Conservation (phyloP, 495 filamentous ascomycete genomes). For the Friedmanniomyces endolithicus region DNA sequence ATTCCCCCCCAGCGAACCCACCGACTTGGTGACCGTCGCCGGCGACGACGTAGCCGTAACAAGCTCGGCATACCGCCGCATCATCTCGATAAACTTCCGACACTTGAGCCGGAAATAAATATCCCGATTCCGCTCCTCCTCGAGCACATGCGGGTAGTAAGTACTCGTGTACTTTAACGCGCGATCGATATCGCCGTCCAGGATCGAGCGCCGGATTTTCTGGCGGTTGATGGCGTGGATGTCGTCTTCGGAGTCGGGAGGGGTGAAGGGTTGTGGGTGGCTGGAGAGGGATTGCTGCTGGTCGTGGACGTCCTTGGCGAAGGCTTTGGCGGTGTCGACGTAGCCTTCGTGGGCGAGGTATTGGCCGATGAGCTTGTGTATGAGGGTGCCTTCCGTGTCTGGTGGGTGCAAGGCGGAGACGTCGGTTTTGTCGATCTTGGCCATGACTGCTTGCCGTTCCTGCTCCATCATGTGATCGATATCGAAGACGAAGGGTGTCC, state of each 20-base stretch:
- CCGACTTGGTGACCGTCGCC: constrained; percentile 1
- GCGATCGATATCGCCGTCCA: constrained; percentile 86
- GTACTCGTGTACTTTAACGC: constrained; percentile 68
- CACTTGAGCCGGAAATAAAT: constrained; percentile 86
- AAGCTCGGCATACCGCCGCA: constrained; percentile 63
- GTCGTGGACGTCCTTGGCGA: constrained; percentile 61
- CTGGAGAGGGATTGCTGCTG: constrained; percentile 42
- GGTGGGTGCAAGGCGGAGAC: constrained; percentile 49
- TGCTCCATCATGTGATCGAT: constrained; percentile 78
- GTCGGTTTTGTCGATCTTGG: constrained; percentile 42
- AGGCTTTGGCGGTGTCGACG: constrained; percentile 83
- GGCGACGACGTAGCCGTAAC: constrained; percentile 31
- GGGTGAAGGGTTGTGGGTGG: constrained; percentile 39
- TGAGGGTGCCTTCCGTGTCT: constrained; percentile 59
- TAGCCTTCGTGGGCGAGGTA: constrained; percentile 93
- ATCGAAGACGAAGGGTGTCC: constrained; percentile 78
- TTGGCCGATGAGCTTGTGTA: constrained; percentile 75
- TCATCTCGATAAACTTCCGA: constrained; percentile 93
- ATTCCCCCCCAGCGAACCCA: constrained; percentile 21
- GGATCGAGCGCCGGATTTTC: constrained; percentile 73
- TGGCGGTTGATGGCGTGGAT: constrained; percentile 79
- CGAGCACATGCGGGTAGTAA: constrained; percentile 70
- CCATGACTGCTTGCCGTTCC: constrained; percentile 47
- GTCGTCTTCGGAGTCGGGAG: constrained; percentile 71
- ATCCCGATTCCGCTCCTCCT: constrained; percentile 55